Base-by-base conservation (phyloP, 345 rosid species). In the Pugionium dolabratum region DNA sequence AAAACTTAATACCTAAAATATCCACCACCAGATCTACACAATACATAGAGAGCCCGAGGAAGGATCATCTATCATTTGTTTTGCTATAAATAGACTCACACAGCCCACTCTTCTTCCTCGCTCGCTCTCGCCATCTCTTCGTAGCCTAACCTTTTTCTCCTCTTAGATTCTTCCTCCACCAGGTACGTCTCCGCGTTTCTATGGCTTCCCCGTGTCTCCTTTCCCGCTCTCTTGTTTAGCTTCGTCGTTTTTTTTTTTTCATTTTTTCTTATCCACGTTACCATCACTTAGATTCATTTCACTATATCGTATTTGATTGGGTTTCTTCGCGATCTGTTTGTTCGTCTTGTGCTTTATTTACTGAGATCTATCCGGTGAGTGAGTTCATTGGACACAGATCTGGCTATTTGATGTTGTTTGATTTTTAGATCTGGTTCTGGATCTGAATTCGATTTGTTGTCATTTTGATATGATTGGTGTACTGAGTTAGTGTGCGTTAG, bases 21-120 rank as follows among this genome's bases (percentile, higher is more conserved):
- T 66, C 69, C 7, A 27, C 64, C 78, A 67, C 73, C 72, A 67
- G 78, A 74, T 74, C 78, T 74, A 56, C 44, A 60, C 43, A 44
- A 2, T 0, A 59, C 44, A 4, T 5, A 66, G 39, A 49, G n/a
- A 58, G 72, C 34, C 66, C 59, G 57, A 65, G 5, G 7, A 37
- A 3, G 1, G 62, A 53, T 26, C 3, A 53, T 26, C 3, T 7
- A 33, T 41, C 33, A 67, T 49, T 26, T 0, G n/a, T 34, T 50
- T 49, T 57, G 54, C 77, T 74, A 74, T 74, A 74, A 74, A 74
- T 74, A 74, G 46, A 60, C 46, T 33, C 67, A 74, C 73, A 61
- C 52, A 66, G 59, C 64, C 75, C 63, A 67, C 72, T 67, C 73
- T 45, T 47, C 36, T 67, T 74, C 73, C 73, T 74, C 77, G 72